phyloP scores from a whole-genome alignment of 345 rosid genomes.

The Odontarrhena argentea region DNA sequence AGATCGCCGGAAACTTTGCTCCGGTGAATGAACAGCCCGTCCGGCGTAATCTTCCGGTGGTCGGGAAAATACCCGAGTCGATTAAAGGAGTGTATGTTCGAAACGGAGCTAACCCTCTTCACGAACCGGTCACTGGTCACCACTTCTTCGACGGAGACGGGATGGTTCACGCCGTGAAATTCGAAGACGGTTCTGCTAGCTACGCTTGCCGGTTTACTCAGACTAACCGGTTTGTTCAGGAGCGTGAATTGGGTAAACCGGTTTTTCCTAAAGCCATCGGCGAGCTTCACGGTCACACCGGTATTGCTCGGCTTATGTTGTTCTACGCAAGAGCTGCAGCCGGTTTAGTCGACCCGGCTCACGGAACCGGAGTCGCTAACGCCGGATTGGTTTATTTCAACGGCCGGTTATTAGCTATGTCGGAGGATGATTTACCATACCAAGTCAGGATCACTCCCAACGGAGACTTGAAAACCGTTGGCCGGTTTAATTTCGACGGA shows the following conservation, averaged over 20 bases:
- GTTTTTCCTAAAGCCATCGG: constrained; percentile 88
- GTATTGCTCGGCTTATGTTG: constrained; percentile 73
- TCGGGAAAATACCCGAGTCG: constrained; percentile 63
- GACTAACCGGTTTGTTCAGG: constrained; percentile 73
- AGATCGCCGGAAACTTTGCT: constrained; percentile 80
- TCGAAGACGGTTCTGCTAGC: constrained; percentile 61
- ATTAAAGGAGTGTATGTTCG: constrained; percentile 73
- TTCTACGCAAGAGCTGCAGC: constrained; percentile 69
- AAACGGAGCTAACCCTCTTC: constrained; percentile 90
- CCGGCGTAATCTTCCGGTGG: constrained; percentile 54
- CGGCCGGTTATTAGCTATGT: constrained; percentile 76
- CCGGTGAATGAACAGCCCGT: constrained; percentile 76
- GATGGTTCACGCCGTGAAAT: constrained; percentile 80
- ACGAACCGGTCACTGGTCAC: constrained; percentile 82
- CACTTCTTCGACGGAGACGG: constrained; percentile 93
- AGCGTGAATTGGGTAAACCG: constrained; percentile 63
- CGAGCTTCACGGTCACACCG: constrained; percentile 90
- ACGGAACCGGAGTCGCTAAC: constrained; percentile 84
- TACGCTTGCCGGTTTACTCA: constrained; percentile 83
- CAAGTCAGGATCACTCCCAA: constrained; percentile 60
- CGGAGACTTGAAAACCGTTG: constrained; percentile 69
- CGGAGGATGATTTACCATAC: constrained; percentile 88
- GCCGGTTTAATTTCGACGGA: constrained; percentile 62
- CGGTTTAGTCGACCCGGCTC: constrained; percentile 64
- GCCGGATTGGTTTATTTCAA: constrained; percentile 83